phyloP scores from a whole-genome alignment of 805 yeast genomes.

The Danielia reshetovae region DNA sequence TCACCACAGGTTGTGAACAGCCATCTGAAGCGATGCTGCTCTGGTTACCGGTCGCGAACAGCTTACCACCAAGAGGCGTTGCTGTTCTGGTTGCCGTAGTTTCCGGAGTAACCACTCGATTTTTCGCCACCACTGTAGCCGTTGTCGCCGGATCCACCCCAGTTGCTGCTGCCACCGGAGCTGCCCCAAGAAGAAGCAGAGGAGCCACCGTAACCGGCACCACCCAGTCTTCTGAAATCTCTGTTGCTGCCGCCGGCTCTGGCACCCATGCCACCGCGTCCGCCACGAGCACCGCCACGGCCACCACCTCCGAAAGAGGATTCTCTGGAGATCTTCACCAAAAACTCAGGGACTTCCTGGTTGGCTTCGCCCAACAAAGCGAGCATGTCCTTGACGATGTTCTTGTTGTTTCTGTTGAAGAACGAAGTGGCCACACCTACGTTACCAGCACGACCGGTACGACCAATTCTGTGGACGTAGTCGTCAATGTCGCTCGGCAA shows the following conservation, averaged over 20 bases:
- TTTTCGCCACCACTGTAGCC: slow-evolving; percentile 22
- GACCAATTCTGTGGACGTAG: slow-evolving; percentile 98
- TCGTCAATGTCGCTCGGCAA: slow-evolving; percentile 96
- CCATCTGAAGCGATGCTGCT: too few relatives aligned
- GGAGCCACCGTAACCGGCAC: slow-evolving; percentile 32
- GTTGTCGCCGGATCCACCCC: slow-evolving; percentile 18
- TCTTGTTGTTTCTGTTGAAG: slow-evolving; percentile 92
- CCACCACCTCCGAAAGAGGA: slow-evolving; percentile 43
- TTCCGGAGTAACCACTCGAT: slow-evolving; percentile 25
- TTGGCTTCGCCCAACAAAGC: slow-evolving; percentile 91
- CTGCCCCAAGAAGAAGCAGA: slow-evolving; percentile 19
- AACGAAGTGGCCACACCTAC: slow-evolving; percentile 98
- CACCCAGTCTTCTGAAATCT: slow-evolving; percentile 48
- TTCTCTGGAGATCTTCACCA: slow-evolving; percentile 78
- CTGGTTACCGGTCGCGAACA: too few relatives aligned
- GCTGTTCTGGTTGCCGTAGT: slow-evolving; percentile 34
- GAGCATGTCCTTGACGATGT: slow-evolving; percentile 80
- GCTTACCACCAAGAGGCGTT: slow-evolving; percentile 42
- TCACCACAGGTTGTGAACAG: too few relatives aligned
- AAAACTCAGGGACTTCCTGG: slow-evolving; percentile 94
- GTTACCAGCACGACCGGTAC: slow-evolving; percentile 99
- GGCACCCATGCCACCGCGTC: slow-evolving; percentile 49
- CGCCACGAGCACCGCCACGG: slow-evolving; percentile 40
- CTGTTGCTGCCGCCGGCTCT: slow-evolving; percentile 38
- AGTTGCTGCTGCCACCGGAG: slow-evolving; percentile 12